A percentile compares a stretch with the other conserved stretches of the same genome.
phyloP scores from a whole-genome alignment of 805 yeast genomes.

The Hanseniaspora nectarophila region DNA sequence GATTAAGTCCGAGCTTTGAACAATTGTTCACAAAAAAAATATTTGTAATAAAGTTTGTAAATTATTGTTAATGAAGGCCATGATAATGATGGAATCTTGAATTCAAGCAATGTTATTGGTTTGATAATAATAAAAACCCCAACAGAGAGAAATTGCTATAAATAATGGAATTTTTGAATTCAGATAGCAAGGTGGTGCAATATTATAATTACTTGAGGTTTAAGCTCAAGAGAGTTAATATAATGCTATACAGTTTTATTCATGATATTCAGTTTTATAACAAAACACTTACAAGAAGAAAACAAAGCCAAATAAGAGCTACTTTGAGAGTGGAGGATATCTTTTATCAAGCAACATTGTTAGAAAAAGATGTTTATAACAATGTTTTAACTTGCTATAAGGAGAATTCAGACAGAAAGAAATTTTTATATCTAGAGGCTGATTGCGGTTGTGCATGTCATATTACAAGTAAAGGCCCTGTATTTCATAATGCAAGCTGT shows the following conservation, averaged over 20 bases:
- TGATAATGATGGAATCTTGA: too few species aligned
- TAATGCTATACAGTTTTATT: background rate
- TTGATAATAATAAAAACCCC: too few species aligned
- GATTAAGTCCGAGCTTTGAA: background rate
- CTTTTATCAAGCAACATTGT: background rate
- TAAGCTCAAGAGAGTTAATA: background rate
- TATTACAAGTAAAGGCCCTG: background rate
- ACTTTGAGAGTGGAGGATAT: slow-evolving; percentile 3
- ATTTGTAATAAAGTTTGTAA: too few species aligned
- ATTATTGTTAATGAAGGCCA: too few species aligned
- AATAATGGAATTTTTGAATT: background rate
- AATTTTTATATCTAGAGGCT: background rate
- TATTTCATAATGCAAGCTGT: background rate
- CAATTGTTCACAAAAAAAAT: background rate
- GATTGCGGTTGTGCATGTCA: background rate
- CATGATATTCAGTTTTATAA: slow-evolving; percentile 1
- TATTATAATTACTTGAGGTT: background rate
- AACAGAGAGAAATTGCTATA: too few species aligned
- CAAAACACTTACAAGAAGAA: slow-evolving; percentile 7
- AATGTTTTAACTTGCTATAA: background rate
- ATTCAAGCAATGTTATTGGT: too few species aligned
- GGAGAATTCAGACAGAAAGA: background rate
- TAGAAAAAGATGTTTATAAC: background rate
- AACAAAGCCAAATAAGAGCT: background rate
- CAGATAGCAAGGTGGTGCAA: background rate